Evolutionary conservation across 2,329 filamentous ascomycete genomes (phyloP).

Genomic region (Epichloe gansuensis): DNA sequence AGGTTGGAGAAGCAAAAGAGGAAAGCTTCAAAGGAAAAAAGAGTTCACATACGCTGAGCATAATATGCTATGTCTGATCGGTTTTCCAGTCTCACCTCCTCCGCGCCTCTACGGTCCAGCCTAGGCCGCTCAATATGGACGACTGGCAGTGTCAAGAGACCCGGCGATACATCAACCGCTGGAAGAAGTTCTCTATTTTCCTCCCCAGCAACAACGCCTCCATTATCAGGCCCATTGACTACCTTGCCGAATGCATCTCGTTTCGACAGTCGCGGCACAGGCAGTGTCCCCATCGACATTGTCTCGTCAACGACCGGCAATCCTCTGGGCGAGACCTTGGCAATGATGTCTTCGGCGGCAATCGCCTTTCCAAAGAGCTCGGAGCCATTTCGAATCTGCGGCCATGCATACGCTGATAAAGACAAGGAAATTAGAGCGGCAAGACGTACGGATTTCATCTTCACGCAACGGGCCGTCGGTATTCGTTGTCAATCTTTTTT

Average conservation of each 20-base stretch:
- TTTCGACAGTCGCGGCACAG: conserved; percentile 3
- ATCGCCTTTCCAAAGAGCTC: conserved; percentile 3
- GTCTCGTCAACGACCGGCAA: neutral
- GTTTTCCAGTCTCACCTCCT: conserved; percentile 33
- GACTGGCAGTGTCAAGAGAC: conserved; percentile 18
- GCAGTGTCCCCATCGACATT: conserved; percentile 5
- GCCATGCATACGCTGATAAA: conserved; percentile 6
- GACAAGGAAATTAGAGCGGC: conserved; percentile 4
- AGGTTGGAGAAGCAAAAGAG: too few relatives aligned
- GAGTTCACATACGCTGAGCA: conserved; percentile 26
- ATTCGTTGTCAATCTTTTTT: too few relatives aligned
- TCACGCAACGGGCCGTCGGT: too few relatives aligned
- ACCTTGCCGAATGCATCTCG: neutral
- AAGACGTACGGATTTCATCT: neutral
- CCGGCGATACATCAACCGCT: conserved; percentile 5
- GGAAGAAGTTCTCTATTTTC: neutral
- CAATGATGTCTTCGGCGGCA: neutral
- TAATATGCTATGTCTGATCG: conserved; percentile 42
- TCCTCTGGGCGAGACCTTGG: neutral
- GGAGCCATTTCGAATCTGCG: conserved; percentile 6
- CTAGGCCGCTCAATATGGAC: conserved; percentile 17
- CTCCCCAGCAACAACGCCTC: neutral
- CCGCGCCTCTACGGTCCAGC: conserved; percentile 28
- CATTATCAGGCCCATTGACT: neutral
- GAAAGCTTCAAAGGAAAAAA: neutral